Conservation (phyloP, 1,284 basidiomycete genomes). For the Spongispora temasekensis region DNA sequence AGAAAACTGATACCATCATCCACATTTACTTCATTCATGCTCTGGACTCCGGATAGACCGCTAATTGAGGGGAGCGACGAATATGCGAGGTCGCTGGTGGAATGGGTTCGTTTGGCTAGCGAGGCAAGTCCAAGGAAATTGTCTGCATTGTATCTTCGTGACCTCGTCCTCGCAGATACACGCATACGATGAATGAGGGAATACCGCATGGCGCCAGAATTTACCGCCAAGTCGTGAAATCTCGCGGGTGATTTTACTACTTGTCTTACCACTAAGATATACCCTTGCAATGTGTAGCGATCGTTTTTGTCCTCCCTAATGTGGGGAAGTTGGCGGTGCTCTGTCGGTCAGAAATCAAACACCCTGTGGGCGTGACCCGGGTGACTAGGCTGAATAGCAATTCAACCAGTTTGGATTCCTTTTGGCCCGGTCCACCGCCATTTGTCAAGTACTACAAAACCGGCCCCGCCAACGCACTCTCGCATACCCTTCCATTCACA, state of each 20-base stretch:
- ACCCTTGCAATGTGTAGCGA: background rate
- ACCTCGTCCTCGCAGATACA: slow-evolving; percentile 25
- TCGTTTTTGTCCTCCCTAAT: background rate
- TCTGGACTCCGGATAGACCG: slow-evolving; percentile 75
- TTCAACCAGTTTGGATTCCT: slow-evolving; percentile 4
- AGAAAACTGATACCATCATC: slow-evolving; percentile 48
- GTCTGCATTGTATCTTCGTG: background rate
- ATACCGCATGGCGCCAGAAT: background rate
- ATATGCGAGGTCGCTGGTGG: slow-evolving; percentile 61
- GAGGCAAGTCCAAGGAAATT: slow-evolving; percentile 51
- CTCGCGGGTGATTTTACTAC: background rate
- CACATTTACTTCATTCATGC: slow-evolving; percentile 59
- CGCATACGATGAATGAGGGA: slow-evolving; percentile 23
- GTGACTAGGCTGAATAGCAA: slow-evolving; percentile 7
- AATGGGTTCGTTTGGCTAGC: slow-evolving; percentile 63
- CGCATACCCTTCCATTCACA: slow-evolving; percentile 4
- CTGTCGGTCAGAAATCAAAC: slow-evolving; percentile 7
- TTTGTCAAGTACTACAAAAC: background rate
- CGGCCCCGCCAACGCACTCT: background rate
- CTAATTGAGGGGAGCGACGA: slow-evolving; percentile 68
- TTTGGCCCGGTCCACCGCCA: background rate
- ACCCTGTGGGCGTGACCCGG: too few species aligned
- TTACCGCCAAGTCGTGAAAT: too few species aligned
- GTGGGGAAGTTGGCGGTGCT: background rate
- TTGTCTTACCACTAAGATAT: background rate